Percentiles rank a stretch among this genome's conserved stretches.
Conservation (phyloP, 169 alveolate genomes). For the Ichthyophthirius multifiliis region DNA sequence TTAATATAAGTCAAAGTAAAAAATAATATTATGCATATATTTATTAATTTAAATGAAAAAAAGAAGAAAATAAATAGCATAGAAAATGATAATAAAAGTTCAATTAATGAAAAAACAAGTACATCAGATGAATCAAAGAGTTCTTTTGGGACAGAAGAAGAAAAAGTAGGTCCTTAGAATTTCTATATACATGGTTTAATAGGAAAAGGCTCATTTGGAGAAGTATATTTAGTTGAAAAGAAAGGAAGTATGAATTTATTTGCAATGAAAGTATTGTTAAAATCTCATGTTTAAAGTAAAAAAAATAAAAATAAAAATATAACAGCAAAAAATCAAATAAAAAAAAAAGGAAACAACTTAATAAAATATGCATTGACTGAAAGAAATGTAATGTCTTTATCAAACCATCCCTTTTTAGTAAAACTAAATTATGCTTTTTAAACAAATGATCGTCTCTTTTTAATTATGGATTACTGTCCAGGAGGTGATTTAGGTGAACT, state of each 20-base stretch:
- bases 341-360: too few species aligned
- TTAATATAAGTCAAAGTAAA: too few species aligned
- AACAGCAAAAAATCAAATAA: too few species aligned
- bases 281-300: constrained; percentile 59
- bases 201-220: constrained; percentile 89
- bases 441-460: background rate
- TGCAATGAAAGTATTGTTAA: constrained; percentile 84
- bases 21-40: too few species aligned
- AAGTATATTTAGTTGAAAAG: constrained; percentile 83
- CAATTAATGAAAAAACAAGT: background rate
- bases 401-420: background rate
- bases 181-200: constrained; percentile 45
- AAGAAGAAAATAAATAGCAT: too few species aligned
- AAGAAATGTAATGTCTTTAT: background rate
- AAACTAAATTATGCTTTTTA: background rate
- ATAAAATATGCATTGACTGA: background rate
- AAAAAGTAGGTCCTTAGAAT: constrained; percentile 43
- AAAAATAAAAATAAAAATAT: too few species aligned
- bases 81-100: background rate
- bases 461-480: constrained; percentile 15
- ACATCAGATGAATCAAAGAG: constrained; percentile 53
- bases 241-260: constrained; percentile 52
- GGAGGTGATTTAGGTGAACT: constrained; percentile 69
- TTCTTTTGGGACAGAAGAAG: constrained; percentile 59
- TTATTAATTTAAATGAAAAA: too few species aligned